Percentiles rank a stretch among this genome's conserved stretches.
Evolutionary conservation across 129 eudicot species (phyloP).

Genomic region (Lactuca saligna): DNA sequence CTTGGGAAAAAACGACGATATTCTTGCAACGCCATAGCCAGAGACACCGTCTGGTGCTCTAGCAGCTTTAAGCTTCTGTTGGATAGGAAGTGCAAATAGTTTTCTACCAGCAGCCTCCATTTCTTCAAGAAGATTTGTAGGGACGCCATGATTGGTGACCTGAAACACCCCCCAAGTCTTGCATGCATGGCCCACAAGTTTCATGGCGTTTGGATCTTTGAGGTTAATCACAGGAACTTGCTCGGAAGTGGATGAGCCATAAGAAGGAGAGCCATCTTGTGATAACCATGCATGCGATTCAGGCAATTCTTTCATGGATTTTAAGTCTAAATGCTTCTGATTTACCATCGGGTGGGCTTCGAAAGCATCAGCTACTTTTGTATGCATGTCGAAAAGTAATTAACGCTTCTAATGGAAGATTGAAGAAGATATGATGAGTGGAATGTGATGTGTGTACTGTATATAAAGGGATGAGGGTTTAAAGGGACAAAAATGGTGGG

Average conservation of each 20-base stretch:
- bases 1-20: constrained; percentile 75
- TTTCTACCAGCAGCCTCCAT: constrained; percentile 42
- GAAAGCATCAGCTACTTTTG: constrained; percentile 38
- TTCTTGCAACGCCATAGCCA: constrained; percentile 82
- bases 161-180: constrained; percentile 85
- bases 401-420: constrained; percentile 26
- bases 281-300: constrained; percentile 78
- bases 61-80: constrained; percentile 71
- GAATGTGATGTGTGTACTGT: constrained; percentile 35
- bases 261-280: background rate
- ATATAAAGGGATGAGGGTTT: constrained; percentile 36
- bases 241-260: constrained; percentile 10
- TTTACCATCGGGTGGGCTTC: constrained; percentile 21
- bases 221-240: constrained; percentile 54
- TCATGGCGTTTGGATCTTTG: constrained; percentile 44
- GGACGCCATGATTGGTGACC: constrained; percentile 57
- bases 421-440: constrained; percentile 26
- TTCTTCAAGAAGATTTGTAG: constrained; percentile 36
- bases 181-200: constrained; percentile 77
- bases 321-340: constrained; percentile 49
- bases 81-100: constrained; percentile 71
- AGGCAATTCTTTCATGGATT: constrained; percentile 65
- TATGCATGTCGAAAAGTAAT: constrained; percentile 38
- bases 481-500: constrained; percentile 35
- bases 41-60: constrained; percentile 56